These are phyloP conservation scores for Candida manassasensis DNA, from an alignment of 805 yeast species.

Conservation along the genomic window DNA sequence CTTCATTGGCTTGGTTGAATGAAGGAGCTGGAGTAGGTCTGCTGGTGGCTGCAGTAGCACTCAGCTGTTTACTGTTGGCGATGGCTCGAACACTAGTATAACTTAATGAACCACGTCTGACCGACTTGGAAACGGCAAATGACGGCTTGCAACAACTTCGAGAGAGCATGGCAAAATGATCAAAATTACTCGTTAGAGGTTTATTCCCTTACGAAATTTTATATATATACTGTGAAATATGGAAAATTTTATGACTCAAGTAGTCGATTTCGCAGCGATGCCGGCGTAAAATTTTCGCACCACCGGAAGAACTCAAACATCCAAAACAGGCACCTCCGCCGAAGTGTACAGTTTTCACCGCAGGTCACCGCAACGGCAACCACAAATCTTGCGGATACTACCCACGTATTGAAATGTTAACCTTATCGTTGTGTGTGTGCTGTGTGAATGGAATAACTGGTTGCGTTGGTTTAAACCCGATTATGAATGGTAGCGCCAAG, in stretches of 20 bases:
- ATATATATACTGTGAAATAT: background rate
- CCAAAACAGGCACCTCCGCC: no score
- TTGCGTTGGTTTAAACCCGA: no score
- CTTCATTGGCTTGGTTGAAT: slow-evolving; percentile 34
- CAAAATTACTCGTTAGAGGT: no score
- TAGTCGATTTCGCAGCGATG: slow-evolving; percentile 1
- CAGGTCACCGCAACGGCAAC: no score
- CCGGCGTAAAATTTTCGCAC: slow-evolving; percentile 1
- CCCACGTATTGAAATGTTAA: no score
- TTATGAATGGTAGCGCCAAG: no score
- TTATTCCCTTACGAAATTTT: no score
- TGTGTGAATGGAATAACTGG: no score
- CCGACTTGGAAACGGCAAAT: background rate
- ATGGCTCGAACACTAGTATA: slow-evolving; percentile 19
- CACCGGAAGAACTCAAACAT: background rate
- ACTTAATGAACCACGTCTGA: background rate
- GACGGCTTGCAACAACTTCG: background rate
- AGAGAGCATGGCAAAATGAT: background rate
- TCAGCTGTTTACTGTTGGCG: slow-evolving; percentile 25
- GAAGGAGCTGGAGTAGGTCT: slow-evolving; percentile 49
- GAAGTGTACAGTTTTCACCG: no score
- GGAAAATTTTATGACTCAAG: slow-evolving; percentile 1
- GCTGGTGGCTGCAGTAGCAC: slow-evolving; percentile 25
- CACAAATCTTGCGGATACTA: no score
- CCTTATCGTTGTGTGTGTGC: no score